Base-by-base conservation (phyloP, 495 filamentous ascomycete species). In the Aspergillus baeticus region DNA sequence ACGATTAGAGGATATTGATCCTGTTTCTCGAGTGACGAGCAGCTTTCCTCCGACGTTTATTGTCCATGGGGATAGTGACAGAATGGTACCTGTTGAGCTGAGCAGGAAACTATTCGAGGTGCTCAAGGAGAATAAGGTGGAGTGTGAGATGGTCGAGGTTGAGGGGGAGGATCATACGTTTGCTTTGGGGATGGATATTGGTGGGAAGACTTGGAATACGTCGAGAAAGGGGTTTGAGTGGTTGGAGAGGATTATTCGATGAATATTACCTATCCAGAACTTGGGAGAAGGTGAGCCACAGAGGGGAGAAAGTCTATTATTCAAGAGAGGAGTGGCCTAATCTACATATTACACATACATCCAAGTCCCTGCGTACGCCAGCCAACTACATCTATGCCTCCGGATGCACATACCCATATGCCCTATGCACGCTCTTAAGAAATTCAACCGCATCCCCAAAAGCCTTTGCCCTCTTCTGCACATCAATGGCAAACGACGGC, bases 151-250 rank as follows among this genome's bases (percentile, higher is more conserved):
- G 65, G 64, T 69, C 0, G 69, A 70, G 58, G 67, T 74, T 20
- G 61, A 63, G 0, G 67, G 60, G 18, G 71, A 72, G 46, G 66
- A 65, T 18, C 69, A 74, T 59, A 72, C 71, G 21, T 74, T 74
- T 63, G 64, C 66, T 13, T 58, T 62, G 47, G 63, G 60, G 45
- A 74, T 74, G 69, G 23, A 66, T 61, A 66, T 69, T 55, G 69
- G 71, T 2, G 62, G 62, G 37, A 54, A 45, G 63, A 72, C 68
- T 41, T 71, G 71, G 71, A 62, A 61, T 54, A 60, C 65, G 60
- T 67, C 70, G 59, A 60, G 69, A 42, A 29, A 63, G 56, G 71
- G 69, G 22, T 74, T 74, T 63, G 66, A 72, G 41, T 74, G 72
- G 44, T 58, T 74, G 37, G 69, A 72, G 59, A 23, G 45, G 18